phyloP scores from a whole-genome alignment of 345 rosid species.

The Euphorbia lathyris region DNA sequence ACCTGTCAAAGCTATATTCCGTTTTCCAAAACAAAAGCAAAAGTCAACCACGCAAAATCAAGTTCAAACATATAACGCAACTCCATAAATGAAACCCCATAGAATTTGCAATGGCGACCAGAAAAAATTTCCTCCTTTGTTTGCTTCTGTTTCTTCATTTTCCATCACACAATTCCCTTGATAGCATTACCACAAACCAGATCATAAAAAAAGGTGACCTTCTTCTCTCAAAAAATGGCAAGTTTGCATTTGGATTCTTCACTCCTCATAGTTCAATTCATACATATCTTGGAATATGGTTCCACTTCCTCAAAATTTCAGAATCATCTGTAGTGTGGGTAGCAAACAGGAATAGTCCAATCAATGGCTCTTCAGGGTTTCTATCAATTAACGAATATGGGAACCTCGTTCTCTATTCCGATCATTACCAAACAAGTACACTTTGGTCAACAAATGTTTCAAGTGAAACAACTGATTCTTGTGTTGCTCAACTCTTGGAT shows the following conservation, averaged over 20 bases:
- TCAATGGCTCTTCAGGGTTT: background rate
- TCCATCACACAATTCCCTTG: background rate
- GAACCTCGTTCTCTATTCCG: conserved; percentile 1
- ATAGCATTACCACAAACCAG: background rate
- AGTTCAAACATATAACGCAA: no score
- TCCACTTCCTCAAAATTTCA: conserved; percentile 2
- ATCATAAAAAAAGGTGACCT: background rate
- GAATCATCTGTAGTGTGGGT: background rate
- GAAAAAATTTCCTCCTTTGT: background rate
- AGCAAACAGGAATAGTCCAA: background rate
- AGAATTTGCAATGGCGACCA: background rate
- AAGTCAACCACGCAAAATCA: no score
- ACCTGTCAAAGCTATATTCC: no score
- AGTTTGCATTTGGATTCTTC: conserved; percentile 1
- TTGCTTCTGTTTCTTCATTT: background rate
- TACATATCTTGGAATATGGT: conserved; percentile 11
- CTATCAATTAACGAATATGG: background rate
- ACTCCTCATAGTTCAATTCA: background rate
- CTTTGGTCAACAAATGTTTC: background rate
- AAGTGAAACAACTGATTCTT: background rate
- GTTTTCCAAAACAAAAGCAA: no score
- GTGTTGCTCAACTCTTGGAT: conserved; percentile 1
- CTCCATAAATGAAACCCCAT: no score
- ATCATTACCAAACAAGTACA: background rate
- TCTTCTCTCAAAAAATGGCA: background rate